Percentiles rank a stretch among this genome's conserved stretches.
Evolutionary conservation across 495 filamentous ascomycete species (phyloP).

Genomic region (Daldinia grandis): DNA sequence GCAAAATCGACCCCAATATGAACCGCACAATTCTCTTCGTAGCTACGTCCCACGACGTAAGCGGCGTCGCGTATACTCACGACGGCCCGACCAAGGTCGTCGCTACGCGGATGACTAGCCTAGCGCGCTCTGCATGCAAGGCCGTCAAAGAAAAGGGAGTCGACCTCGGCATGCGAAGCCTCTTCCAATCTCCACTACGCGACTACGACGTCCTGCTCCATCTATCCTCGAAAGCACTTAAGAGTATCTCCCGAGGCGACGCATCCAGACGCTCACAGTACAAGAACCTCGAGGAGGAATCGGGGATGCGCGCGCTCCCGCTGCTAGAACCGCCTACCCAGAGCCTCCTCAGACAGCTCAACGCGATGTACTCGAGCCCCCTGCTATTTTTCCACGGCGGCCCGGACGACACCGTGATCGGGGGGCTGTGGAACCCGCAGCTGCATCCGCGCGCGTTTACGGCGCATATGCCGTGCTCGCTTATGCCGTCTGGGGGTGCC

Average conservation of each 20-base stretch:
- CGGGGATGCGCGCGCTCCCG: conserved; percentile 47
- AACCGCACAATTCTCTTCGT: conserved; percentile 83
- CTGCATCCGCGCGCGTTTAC: conserved; percentile 66
- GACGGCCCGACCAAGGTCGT: conserved; percentile 76
- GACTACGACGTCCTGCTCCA: conserved; percentile 90
- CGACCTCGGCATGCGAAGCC: conserved; percentile 62
- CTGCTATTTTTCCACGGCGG: conserved; percentile 79
- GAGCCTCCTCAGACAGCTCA: conserved; percentile 67
- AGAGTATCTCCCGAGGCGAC: conserved; percentile 46
- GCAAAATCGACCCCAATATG: conserved; percentile 87
- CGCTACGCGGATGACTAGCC: conserved; percentile 79
- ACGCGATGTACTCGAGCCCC: conserved; percentile 65
- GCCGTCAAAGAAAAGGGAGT: conserved; percentile 65
- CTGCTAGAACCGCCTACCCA: conserved; percentile 56
- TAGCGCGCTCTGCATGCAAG: conserved; percentile 76
- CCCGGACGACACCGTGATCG: conserved; percentile 66
- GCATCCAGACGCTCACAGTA: conserved; percentile 55
- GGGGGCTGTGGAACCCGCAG: conserved; percentile 83
- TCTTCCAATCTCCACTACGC: conserved; percentile 73
- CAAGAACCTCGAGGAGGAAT: conserved; percentile 73
- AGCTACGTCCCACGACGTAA: conserved; percentile 78
- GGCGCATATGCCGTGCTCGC: conserved; percentile 73
- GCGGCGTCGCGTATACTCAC: conserved; percentile 80
- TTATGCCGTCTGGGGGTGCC: conserved; percentile 57
- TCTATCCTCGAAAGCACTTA: conserved; percentile 63